Base-by-base conservation (phyloP, 2,329 filamentous ascomycete genomes). In the Fusarium neocosmosporiellum region DNA sequence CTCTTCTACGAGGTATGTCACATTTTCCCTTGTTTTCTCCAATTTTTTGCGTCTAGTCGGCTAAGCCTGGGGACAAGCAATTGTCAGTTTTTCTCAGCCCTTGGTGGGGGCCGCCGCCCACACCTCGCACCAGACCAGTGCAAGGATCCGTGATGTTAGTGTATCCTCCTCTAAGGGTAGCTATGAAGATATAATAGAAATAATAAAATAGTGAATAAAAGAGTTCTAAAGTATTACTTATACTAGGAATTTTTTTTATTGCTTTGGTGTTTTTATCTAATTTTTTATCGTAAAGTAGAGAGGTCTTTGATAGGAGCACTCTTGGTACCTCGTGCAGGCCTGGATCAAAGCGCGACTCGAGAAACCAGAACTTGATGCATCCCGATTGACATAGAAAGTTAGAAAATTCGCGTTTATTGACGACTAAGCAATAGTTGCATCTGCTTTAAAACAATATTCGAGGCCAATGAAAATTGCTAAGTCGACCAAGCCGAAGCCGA, bases 401-500 rank as follows among this genome's bases (percentile, higher is more conserved):
- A 10, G 2, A 48, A 48, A 48, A 27, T 7, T 2, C 5, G 10
- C 22, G 1, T 48, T 18, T 22, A 48, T 48, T 7, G 4, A 46
- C 13, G 8, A 46, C 29, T 29, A 20, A 24, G n/a, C 43, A 29
- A 29, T 48, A 27, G 5, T n/a, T 54, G 10, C 48, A 24, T 37
- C 10, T n/a, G n/a, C n/a, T 9, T n/a, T 11, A 16, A 20, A 6
- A 10, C 13, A 27, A 27, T 27, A 11, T 16, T 8, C 16, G 16
- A 48, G 5, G 1, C 22, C 43, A 48, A 27, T 18, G 11, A 16
- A 48, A 27, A 27, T 48, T 48, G 43, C n/a, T 57, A 57, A 65
- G 65, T 53, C 18, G 1, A 31, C 43, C 48, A 43, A 39, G 41
- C 39, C 43, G 43, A 43, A 53, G 57, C 63, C 66, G 67, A 70